These are phyloP conservation scores for Ceratocystis cacaofunesta DNA, from an alignment of 2,329 filamentous ascomycete species.

Conservation along the genomic window DNA sequence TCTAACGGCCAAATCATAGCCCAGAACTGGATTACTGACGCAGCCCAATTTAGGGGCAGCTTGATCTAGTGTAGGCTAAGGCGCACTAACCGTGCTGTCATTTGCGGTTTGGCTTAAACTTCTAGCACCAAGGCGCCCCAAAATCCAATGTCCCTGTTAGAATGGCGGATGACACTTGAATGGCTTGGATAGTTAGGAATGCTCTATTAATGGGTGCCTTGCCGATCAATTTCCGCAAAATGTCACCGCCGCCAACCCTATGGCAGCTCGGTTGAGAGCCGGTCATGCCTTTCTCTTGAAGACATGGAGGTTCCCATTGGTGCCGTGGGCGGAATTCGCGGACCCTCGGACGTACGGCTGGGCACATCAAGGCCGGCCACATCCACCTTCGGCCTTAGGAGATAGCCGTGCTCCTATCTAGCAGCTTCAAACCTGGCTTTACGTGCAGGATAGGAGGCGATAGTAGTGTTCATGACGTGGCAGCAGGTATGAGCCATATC, in stretches of 20 bases:
- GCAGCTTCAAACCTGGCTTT: slow-evolving; percentile 22
- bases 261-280: slow-evolving; percentile 39
- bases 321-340: slow-evolving; percentile 41
- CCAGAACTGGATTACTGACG: slow-evolving; percentile 46
- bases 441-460: slow-evolving; percentile 20
- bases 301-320: slow-evolving; percentile 29
- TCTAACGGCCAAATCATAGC: slow-evolving; percentile 39
- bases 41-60: slow-evolving; percentile 46
- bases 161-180: slow-evolving; percentile 45
- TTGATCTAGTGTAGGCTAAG: slow-evolving; percentile 52
- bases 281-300: slow-evolving; percentile 36
- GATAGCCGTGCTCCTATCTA: slow-evolving; percentile 24
- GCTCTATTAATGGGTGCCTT: slow-evolving; percentile 46
- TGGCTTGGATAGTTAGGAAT: slow-evolving; percentile 33
- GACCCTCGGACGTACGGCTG: slow-evolving; percentile 23
- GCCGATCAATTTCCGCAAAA: slow-evolving; percentile 47
- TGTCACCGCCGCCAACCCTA: slow-evolving; percentile 36
- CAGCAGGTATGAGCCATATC: slow-evolving; percentile 24
- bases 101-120: slow-evolving; percentile 26
- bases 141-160: slow-evolving; percentile 43
- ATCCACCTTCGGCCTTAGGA: background rate
- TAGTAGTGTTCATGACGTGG: slow-evolving; percentile 21
- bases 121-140: slow-evolving; percentile 21
- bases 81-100: slow-evolving; percentile 44
- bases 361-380: too few species aligned